phyloP scores from a whole-genome alignment of 306 rosid genomes.

The Fragaria iinumae region DNA sequence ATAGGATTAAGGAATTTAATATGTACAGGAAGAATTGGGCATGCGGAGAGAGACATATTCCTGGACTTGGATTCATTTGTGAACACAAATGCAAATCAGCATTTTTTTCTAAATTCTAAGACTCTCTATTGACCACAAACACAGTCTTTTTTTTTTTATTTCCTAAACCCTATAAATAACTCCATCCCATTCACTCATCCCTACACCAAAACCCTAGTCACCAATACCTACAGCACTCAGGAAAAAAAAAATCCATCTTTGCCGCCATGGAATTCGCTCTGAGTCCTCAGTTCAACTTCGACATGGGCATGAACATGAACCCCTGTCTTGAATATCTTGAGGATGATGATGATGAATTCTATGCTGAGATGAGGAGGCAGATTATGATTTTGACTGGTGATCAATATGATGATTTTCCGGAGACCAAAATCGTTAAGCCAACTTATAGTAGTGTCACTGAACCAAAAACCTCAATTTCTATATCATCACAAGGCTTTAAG shows the following conservation, averaged over 20 bases:
- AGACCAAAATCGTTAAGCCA: slow-evolving; percentile 15
- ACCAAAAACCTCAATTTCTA: slow-evolving; percentile 5
- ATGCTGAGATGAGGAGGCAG: slow-evolving; percentile 63
- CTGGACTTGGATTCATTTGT: slow-evolving; percentile 37
- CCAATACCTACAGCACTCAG: not conserved
- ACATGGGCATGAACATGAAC: no score
- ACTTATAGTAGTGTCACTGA: slow-evolving; percentile 3
- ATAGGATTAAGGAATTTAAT: not conserved
- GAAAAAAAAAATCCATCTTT: not conserved
- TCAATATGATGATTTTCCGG: slow-evolving; percentile 36
- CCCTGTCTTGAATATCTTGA: slow-evolving; percentile 22
- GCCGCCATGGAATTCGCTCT: slow-evolving; percentile 4
- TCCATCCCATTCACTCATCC: not conserved
- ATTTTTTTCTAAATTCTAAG: slow-evolving; percentile 16
- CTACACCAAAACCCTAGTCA: slow-evolving; percentile 14
- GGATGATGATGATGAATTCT: slow-evolving; percentile 50
- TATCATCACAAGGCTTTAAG: slow-evolving; percentile 17
- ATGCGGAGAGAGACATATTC: slow-evolving; percentile 37
- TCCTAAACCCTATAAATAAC: slow-evolving; percentile 15
- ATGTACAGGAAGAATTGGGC: slow-evolving; percentile 7
- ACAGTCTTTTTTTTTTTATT: not conserved
- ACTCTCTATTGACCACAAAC: slow-evolving; percentile 31
- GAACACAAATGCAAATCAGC: slow-evolving; percentile 17
- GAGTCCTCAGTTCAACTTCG: not conserved
- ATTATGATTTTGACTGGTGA: slow-evolving; percentile 61